Conservation (phyloP, 2,329 filamentous ascomycete genomes). For the Penicillium thymicola region DNA sequence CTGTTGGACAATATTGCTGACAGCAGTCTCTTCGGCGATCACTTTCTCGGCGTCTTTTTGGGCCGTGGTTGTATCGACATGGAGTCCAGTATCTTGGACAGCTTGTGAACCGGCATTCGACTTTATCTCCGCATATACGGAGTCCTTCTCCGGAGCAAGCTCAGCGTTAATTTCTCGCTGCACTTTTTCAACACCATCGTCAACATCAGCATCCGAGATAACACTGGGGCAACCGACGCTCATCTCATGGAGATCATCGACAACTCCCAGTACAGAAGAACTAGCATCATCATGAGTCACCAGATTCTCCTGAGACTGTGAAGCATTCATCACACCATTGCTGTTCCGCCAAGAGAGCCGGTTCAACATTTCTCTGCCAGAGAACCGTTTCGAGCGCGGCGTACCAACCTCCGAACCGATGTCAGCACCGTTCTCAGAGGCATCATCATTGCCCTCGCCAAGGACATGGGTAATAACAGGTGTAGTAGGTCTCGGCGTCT, state of each 20-base stretch:
- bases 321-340: slow-evolving; percentile 14
- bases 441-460: slow-evolving; percentile 46
- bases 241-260: slow-evolving; percentile 24
- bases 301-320: slow-evolving; percentile 37
- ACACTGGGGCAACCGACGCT: slow-evolving; percentile 19
- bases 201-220: slow-evolving; percentile 3
- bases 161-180: neutral
- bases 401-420: slow-evolving; percentile 36
- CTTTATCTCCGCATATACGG: neutral
- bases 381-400: slow-evolving; percentile 30
- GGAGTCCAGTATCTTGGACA: neutral
- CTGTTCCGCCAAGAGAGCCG: slow-evolving; percentile 26
- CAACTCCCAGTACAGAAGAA: slow-evolving; percentile 27
- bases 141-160: neutral
- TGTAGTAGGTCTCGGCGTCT: slow-evolving; percentile 1
- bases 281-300: slow-evolving; percentile 19
- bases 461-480: slow-evolving; percentile 15
- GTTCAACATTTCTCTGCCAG: slow-evolving; percentile 28
- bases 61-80: neutral
- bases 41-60: neutral
- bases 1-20: neutral
- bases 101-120: neutral
- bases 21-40: neutral
- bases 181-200: neutral
- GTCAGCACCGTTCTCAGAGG: slow-evolving; percentile 65